phyloP scores from a whole-genome alignment of 164 flowering plant species.

The Magnolia officinalis region DNA sequence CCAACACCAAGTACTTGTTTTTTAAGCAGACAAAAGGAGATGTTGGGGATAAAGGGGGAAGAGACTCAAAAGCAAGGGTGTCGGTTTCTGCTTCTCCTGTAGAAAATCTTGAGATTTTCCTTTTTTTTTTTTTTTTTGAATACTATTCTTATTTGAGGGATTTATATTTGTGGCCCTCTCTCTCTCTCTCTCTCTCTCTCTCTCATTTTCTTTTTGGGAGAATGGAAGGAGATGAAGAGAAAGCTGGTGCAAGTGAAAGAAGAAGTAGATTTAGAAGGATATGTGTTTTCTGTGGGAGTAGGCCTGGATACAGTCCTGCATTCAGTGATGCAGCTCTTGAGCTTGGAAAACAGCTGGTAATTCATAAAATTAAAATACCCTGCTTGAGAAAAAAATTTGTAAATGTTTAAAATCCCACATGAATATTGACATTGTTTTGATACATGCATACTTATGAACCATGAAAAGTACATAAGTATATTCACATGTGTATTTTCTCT shows the following conservation, averaged over 20 bases:
- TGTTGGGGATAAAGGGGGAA: conserved; percentile 14
- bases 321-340: conserved; percentile 66
- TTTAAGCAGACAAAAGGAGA: conserved; percentile 37
- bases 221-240: conserved; percentile 37
- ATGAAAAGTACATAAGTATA: not conserved
- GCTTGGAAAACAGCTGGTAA: conserved; percentile 64
- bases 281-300: conserved; percentile 78
- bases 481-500: not conserved
- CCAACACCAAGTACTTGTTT: conserved; percentile 34
- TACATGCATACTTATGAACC: not conserved
- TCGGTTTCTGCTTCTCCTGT: not conserved
- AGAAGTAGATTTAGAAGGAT: conserved; percentile 45
- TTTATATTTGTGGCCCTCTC: not conserved
- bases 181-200: not conserved
- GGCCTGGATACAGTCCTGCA: conserved; percentile 48
- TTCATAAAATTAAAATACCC: not conserved
- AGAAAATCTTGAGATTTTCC: not conserved
- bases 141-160: not conserved
- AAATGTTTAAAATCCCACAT: not conserved
- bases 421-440: not conserved
- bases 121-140: not conserved
- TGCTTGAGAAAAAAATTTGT: not conserved
- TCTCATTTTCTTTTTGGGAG: not conserved
- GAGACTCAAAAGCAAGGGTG: conserved; percentile 13
- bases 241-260: conserved; percentile 22